Conservation (phyloP, 176 grass and related monocot species). For the Paspalum notatum region DNA sequence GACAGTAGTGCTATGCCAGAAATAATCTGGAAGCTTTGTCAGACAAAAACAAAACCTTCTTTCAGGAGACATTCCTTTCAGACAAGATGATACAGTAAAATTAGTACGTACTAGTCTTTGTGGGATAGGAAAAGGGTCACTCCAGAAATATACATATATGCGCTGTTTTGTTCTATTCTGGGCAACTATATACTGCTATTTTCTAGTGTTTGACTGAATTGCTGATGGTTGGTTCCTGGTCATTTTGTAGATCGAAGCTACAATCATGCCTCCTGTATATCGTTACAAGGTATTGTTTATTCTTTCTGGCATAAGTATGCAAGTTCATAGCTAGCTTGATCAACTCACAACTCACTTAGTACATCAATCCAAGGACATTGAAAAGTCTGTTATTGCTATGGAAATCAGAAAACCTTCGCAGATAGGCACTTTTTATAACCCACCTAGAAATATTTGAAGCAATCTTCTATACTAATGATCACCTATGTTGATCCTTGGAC, state of each 20-base stretch:
- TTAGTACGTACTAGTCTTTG: neutral
- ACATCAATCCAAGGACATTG: neutral
- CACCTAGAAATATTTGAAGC: neutral
- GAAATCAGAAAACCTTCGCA: constrained; percentile 10
- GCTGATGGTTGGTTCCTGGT: constrained; percentile 25
- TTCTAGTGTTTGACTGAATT: constrained; percentile 32
- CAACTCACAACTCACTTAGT: neutral
- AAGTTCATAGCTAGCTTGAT: neutral
- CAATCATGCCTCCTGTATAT: constrained; percentile 87
- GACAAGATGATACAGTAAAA: neutral
- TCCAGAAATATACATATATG: constrained; percentile 12
- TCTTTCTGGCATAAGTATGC: constrained; percentile 8
- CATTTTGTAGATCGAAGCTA: constrained; percentile 78
- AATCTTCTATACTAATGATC: neutral
- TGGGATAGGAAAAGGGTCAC: neutral
- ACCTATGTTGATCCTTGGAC: neutral
- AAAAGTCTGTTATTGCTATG: neutral
- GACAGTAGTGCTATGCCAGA: neutral
- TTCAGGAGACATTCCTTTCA: neutral
- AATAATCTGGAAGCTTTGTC: neutral
- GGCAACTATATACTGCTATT: constrained; percentile 12
- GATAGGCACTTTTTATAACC: neutral
- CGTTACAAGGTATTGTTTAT: constrained; percentile 73
- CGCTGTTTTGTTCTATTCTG: constrained; percentile 7
- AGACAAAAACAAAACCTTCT: neutral